Conservation (phyloP, 176 grass and related monocot genomes). For the Cenchrus fungigraminus region DNA sequence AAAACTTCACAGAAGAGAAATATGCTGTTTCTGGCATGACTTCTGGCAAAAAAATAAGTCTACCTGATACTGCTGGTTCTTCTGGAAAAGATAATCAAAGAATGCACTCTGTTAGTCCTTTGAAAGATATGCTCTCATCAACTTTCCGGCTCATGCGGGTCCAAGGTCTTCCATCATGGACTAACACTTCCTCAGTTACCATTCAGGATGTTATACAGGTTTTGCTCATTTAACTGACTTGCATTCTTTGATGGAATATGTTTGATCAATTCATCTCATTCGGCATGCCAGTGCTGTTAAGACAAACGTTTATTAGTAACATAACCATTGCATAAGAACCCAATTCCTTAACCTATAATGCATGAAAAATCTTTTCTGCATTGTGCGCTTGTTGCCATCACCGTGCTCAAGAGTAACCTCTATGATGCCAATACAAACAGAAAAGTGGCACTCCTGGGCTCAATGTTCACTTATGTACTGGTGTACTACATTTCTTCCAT, state of each 20-base stretch:
- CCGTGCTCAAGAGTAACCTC: background rate
- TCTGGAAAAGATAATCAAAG: slow-evolving; percentile 44
- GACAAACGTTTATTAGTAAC: background rate
- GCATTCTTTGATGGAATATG: background rate
- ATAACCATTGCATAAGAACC: background rate
- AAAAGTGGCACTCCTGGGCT: background rate
- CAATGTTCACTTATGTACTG: too few species aligned
- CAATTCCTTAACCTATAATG: slow-evolving; percentile 10
- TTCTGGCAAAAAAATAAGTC: slow-evolving; percentile 35
- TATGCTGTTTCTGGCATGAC: slow-evolving; percentile 12
- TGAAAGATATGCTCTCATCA: slow-evolving; percentile 47
- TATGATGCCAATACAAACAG: background rate
- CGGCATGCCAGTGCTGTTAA: background rate
- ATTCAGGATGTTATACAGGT: slow-evolving; percentile 92
- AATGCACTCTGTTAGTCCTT: slow-evolving; percentile 41
- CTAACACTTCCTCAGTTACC: slow-evolving; percentile 73
- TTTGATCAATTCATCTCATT: background rate
- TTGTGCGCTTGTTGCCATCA: background rate
- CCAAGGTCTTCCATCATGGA: slow-evolving; percentile 83
- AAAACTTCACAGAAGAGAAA: slow-evolving; percentile 41
- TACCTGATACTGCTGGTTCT: slow-evolving; percentile 36
- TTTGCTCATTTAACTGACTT: slow-evolving; percentile 7
- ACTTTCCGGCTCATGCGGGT: slow-evolving; percentile 80
- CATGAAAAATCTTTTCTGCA: background rate
- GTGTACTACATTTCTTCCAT: too few species aligned